Conservation (phyloP, 2,329 filamentous ascomycete species). For the Fusarium setosum region DNA sequence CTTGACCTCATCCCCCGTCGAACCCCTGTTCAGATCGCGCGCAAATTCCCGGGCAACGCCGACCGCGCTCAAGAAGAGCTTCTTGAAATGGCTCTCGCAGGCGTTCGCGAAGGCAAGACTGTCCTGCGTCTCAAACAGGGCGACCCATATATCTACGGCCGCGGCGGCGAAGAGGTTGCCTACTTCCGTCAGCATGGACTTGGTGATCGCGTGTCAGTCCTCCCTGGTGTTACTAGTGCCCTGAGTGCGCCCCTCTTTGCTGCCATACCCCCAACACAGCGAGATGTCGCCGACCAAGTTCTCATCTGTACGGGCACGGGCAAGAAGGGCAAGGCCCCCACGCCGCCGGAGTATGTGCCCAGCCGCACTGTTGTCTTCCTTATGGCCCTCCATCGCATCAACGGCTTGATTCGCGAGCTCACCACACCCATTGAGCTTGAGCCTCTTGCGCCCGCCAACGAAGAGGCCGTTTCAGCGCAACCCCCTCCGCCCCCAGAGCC, state of each 20-base stretch:
- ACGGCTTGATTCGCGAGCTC: constrained; percentile 78
- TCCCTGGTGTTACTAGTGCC: constrained; percentile 92
- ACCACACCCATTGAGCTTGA: constrained; percentile 57
- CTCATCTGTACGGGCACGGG: constrained; percentile 97
- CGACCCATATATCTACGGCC: constrained; percentile 95
- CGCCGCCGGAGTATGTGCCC: constrained; percentile 81
- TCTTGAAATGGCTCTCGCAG: constrained; percentile 79
- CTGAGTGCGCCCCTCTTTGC: constrained; percentile 90
- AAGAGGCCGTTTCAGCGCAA: constrained; percentile 28
- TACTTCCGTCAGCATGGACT: constrained; percentile 83
- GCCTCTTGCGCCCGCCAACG: constrained; percentile 33
- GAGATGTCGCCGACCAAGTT: constrained; percentile 91
- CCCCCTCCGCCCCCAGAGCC: constrained; percentile 24
- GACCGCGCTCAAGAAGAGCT: constrained; percentile 94
- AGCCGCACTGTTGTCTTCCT: constrained; percentile 90
- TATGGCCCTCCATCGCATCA: constrained; percentile 92
- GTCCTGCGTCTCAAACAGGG: constrained; percentile 95
- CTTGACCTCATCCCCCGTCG: constrained; percentile 90
- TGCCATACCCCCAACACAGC: constrained; percentile 86
- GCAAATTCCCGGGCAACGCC: constrained; percentile 97
- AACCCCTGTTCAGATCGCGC: constrained; percentile 89
- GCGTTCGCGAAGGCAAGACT: constrained; percentile 72
- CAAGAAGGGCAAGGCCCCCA: constrained; percentile 84
- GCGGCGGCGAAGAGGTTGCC: constrained; percentile 90
- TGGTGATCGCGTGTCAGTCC: constrained; percentile 71